Base-by-base conservation (phyloP, 306 rosid genomes). In the Vicia villosa region DNA sequence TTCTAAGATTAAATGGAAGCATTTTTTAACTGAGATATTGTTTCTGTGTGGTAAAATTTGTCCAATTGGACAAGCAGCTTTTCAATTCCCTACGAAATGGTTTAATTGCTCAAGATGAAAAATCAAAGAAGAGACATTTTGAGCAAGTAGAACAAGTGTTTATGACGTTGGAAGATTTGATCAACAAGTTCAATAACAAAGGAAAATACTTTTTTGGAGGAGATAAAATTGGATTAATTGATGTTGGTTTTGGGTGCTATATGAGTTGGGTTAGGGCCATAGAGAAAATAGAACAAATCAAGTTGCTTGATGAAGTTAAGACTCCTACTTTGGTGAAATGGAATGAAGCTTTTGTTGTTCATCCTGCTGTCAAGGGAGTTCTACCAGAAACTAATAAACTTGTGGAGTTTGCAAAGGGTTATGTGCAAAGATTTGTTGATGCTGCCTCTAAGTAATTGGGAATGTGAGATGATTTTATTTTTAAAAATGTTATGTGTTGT, bases 121-220 rank as follows among this genome's bases (percentile, higher is more conserved):
- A 80, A 46, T 86, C 52, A 63, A 82, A 71, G 79, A 79, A 76
- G 77, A 63, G 77, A 16, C 19, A 63, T 10, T 15, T 78, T 2
- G 77, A 47, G 20, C 57, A 82, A 82, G 43, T 58, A 19, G 74
- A 19, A 3, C 74, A 79, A 49, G 83, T 26, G 4, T 63, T 78
- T 4, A 61, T 4, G 5, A 70, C 46, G 13, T 0, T 88, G 78
- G 91, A 88, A 77, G 82, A 86, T 5, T 74, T 66, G 20, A 38
- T 82, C 6, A 73, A 37, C n/a, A 84, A 78, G 56, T 0, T 4
- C 14, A 42, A 1, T 8, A 79, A 88, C 77, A 68, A 77, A 81
- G 91, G 89, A 8, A 84, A 84, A 28, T n/a, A 66, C 13, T 88
- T 75, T 60, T 86, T 88, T 13, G 77, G 89, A 1, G 89, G 95